These are phyloP conservation scores for Naganishia sp. DNA, from an alignment of 1,284 basidiomycete genomes.

Conservation along the genomic window DNA sequence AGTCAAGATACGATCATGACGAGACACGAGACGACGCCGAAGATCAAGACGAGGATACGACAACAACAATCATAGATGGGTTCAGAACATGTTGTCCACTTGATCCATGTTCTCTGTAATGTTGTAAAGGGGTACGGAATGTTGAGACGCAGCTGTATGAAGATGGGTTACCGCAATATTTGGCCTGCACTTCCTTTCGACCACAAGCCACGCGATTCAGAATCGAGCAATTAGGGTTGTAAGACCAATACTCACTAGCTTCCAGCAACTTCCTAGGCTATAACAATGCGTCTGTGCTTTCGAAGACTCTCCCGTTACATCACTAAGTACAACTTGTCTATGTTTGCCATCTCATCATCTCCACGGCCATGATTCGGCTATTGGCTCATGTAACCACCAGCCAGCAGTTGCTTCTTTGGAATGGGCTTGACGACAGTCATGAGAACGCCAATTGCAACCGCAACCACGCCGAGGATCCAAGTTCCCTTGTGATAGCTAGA, in stretches of 20 bases:
- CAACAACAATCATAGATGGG: constrained; percentile 23
- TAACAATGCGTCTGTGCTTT: too few relatives aligned
- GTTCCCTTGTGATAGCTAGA: constrained; percentile 28
- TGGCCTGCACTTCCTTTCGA: too few relatives aligned
- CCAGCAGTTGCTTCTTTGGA: constrained; percentile 20
- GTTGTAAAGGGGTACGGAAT: too few relatives aligned
- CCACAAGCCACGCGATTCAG: too few relatives aligned
- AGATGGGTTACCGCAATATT: too few relatives aligned
- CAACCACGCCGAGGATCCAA: constrained; percentile 27
- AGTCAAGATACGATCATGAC: background rate
- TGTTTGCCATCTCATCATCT: background rate
- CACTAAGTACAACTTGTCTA: too few relatives aligned
- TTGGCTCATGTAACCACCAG: constrained; percentile 27
- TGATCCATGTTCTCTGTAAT: too few relatives aligned
- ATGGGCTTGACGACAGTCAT: constrained; percentile 29
- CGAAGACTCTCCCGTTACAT: too few relatives aligned
- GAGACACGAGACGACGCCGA: background rate
- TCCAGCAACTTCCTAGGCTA: too few relatives aligned
- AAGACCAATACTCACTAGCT: too few relatives aligned
- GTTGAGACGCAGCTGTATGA: too few relatives aligned
- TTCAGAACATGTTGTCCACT: background rate
- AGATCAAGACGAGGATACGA: background rate
- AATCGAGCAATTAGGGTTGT: too few relatives aligned
- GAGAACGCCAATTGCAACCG: constrained; percentile 24
- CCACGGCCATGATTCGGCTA: background rate